Percentiles rank a stretch among this genome's conserved stretches.
phyloP scores from a whole-genome alignment of 1,284 basidiomycete species.

The Porodaedalea pini region DNA sequence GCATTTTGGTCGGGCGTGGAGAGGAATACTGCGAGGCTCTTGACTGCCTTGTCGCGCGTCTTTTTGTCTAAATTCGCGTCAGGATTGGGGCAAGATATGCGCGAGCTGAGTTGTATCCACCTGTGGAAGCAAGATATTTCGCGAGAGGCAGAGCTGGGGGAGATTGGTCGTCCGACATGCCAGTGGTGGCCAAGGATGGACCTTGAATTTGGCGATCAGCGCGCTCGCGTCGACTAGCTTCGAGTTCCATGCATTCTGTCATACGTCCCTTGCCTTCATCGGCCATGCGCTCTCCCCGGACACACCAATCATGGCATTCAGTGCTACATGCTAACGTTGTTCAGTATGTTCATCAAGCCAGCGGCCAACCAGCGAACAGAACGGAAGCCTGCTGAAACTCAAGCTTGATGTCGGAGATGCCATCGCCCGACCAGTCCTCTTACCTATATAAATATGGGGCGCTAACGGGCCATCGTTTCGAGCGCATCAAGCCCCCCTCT shows the following conservation, averaged over 20 bases:
- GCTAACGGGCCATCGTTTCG: not conserved
- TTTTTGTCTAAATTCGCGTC: conserved; percentile 66
- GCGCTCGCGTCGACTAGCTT: not conserved
- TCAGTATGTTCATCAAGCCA: not conserved
- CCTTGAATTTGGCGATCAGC: not conserved
- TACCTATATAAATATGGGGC: not conserved
- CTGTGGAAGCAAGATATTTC: conserved; percentile 88
- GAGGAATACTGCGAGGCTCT: conserved; percentile 72
- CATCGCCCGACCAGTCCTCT: not conserved
- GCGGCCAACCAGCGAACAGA: not conserved
- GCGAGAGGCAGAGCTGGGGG: conserved; percentile 58
- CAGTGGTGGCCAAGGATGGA: conserved; percentile 25
- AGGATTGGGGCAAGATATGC: conserved; percentile 19
- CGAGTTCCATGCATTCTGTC: conserved; percentile 7
- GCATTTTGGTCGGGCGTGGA: conserved; percentile 57
- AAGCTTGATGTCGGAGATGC: not conserved
- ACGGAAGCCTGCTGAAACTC: conserved; percentile 1
- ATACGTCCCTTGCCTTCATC: not conserved
- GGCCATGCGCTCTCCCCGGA: too few species aligned
- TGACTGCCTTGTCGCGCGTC: conserved; percentile 85
- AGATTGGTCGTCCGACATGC: conserved; percentile 29
- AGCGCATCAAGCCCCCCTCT: not conserved
- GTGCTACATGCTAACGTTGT: not conserved
- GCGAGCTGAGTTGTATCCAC: conserved; percentile 40
- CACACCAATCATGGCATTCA: not conserved